A percentile compares a stretch with the other conserved stretches of the same genome.
phyloP scores from a whole-genome alignment of 345 rosid species.

The Pistacia atlantica region DNA sequence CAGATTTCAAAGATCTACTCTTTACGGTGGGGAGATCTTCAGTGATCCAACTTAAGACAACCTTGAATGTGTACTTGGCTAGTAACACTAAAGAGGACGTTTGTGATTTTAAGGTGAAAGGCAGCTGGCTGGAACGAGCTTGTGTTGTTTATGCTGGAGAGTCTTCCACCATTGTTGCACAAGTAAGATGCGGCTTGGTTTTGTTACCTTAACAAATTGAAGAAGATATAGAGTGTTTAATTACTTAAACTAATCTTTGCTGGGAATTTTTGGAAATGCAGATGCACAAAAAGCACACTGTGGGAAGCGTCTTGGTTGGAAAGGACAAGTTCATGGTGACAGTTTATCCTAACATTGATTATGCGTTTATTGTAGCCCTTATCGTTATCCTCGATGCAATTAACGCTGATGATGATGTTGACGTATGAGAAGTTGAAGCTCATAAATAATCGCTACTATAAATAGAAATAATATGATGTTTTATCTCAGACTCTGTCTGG shows the following conservation, averaged over 20 bases:
- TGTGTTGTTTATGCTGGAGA: conserved; percentile 49
- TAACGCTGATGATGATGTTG: neutral
- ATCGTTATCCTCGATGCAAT: conserved; percentile 30
- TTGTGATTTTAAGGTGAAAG: conserved; percentile 49
- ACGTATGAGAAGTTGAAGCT: neutral
- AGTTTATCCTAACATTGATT: conserved; percentile 27
- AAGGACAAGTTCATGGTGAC: conserved; percentile 35
- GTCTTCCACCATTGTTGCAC: conserved; percentile 44
- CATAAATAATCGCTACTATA: neutral
- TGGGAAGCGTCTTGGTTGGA: conserved; percentile 12
- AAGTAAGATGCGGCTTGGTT: conserved; percentile 24
- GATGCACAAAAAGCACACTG: conserved; percentile 27
- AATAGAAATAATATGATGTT: neutral
- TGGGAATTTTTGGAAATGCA: neutral
- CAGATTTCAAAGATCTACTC: conserved; percentile 34
- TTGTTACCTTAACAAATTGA: too few relatives aligned
- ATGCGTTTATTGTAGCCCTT: conserved; percentile 30
- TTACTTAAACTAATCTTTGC: neutral
- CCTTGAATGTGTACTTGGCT: conserved; percentile 45
- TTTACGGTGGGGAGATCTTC: conserved; percentile 43
- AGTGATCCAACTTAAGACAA: conserved; percentile 43
- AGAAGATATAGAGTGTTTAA: neutral
- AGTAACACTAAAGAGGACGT: conserved; percentile 35
- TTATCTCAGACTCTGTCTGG: neutral
- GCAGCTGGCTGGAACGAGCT: conserved; percentile 43